Percentiles rank a stretch among this genome's conserved stretches.
These are phyloP conservation scores for Pseudodiploospora longispora DNA, from an alignment of 2,329 filamentous ascomycete species.

Conservation along the genomic window DNA sequence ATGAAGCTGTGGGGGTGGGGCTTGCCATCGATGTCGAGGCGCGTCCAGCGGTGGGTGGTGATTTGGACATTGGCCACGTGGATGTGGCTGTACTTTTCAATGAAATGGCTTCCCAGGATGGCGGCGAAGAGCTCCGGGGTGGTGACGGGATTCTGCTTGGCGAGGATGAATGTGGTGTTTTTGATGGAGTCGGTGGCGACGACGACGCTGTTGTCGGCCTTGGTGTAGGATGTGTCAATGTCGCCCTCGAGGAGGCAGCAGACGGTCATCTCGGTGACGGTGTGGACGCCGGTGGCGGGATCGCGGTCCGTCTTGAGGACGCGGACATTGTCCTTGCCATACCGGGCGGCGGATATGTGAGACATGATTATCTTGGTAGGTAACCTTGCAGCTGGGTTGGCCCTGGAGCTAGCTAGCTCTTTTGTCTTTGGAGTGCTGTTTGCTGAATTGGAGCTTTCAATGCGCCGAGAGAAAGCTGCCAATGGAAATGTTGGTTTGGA, in stretches of 20 bases:
- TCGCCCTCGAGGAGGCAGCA: conserved; percentile 87
- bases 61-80: conserved; percentile 74
- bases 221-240: conserved; percentile 83
- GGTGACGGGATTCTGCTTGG: conserved; percentile 85
- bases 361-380: conserved; percentile 34
- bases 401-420: no score
- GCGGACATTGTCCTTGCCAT: conserved; percentile 97
- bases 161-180: conserved; percentile 92
- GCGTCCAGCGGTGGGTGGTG: conserved; percentile 82
- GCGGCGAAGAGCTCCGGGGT: conserved; percentile 88
- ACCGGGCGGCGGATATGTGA: conserved; percentile 56
- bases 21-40: conserved; percentile 78
- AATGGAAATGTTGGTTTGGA: no score
- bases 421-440: no score
- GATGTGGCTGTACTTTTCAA: conserved; percentile 83
- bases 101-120: conserved; percentile 79
- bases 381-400: no score
- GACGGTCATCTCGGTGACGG: conserved; percentile 90
- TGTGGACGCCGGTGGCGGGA: conserved; percentile 66
- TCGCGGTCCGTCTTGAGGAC: conserved; percentile 90
- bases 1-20: conserved; percentile 93
- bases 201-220: conserved; percentile 88
- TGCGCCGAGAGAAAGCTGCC: no score
- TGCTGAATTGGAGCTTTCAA: no score
- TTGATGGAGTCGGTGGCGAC: conserved; percentile 98